These are phyloP conservation scores for Phoma sp. DNA, from an alignment of 2,329 filamentous ascomycete genomes.

Conservation along the genomic window DNA sequence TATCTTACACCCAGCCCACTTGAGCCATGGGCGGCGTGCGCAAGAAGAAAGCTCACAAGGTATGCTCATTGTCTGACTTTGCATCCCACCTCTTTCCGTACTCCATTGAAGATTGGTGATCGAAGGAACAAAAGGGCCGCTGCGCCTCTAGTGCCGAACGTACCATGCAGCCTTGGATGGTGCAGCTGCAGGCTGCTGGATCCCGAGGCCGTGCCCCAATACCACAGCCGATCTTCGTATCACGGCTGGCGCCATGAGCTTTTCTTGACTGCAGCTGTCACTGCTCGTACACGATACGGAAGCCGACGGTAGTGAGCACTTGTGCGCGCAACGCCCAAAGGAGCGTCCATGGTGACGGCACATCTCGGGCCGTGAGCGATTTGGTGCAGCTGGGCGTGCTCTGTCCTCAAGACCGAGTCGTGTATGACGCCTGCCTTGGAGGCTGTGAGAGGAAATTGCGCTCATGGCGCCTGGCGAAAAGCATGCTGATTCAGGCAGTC, in stretches of 20 bases:
- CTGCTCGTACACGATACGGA: conserved; percentile 21
- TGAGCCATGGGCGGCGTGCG: not conserved
- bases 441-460: not conserved
- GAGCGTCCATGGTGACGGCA: conserved; percentile 14
- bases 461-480: conserved; percentile 3
- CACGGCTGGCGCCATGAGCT: conserved; percentile 28
- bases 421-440: not conserved
- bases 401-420: not conserved
- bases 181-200: conserved; percentile 26
- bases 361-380: conserved; percentile 14
- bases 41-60: not conserved
- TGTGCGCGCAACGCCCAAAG: not conserved
- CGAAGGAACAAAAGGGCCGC: conserved; percentile 34
- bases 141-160: conserved; percentile 41
- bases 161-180: conserved; percentile 13
- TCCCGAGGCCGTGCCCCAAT: conserved; percentile 29
- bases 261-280: conserved; percentile 17
- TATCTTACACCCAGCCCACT: not conserved
- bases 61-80: conserved; percentile 27
- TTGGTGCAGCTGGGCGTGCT: not conserved
- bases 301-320: conserved; percentile 13
- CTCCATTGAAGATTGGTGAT: conserved; percentile 14
- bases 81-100: conserved; percentile 26
- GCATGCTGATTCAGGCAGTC: not conserved
- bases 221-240: conserved; percentile 30